Evolutionary conservation across 2,329 filamentous ascomycete species (phyloP), one percentile per base, ranked within the genome.

Genomic region (Alternaria consortialis): DNA sequence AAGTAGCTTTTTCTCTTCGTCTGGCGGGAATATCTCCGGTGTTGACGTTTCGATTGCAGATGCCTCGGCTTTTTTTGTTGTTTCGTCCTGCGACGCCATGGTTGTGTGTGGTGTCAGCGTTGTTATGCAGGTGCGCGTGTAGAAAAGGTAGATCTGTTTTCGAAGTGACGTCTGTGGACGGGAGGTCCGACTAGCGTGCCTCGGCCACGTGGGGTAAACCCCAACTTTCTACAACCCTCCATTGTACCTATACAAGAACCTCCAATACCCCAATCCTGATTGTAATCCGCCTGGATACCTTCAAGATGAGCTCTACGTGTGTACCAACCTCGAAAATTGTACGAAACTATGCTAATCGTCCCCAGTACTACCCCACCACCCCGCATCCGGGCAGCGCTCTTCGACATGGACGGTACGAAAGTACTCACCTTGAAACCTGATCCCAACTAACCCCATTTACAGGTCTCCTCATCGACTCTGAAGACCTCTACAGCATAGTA

Each of bases 341-440:
- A 6, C 20, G 13, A 40, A 5, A 1, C 11, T 7, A 23, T 58
- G 13, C 53, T 56, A 46, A 58, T 58, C 36, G 42, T 15, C 32
- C 11, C 7, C 17, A 66, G 66, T 43, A 68, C 47, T 13, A 64
- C 64, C 62, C 65, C 70, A 56, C 71, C 76, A 89, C 93, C 79
- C 91, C 92, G 20, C 88, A 85, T 98, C 60, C 87, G 93, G 70
- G 95, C 94, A 69, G 97, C 94, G 80, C 89, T 99, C 67, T 98
- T 99, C 79, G 95, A 99, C 84, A 97, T 98, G 94, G 95, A 99
- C 80, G 95, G 44, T 34, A 48, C 32, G 17, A 17, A 12, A 32
- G 11, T n/a, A 31, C 32, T 15, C 3, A 15, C n/a, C 8, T 15
- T 4, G 4, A 11, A 7, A 4, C 29, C 27, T 32, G n/a, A 47